Evolutionary conservation across 805 yeast species (phyloP).

Genomic region (Kazachstania africana): DNA sequence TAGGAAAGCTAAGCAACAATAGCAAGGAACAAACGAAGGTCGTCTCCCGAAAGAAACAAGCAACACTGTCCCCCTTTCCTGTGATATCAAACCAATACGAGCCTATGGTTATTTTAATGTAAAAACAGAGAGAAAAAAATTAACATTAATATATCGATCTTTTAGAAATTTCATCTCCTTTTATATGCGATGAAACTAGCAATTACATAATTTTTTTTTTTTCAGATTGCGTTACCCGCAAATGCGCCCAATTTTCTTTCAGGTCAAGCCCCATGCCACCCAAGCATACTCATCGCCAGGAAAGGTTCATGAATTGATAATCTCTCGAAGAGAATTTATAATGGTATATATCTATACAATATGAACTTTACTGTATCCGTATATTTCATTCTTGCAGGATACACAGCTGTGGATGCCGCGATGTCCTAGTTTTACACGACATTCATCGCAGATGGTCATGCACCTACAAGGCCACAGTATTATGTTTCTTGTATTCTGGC

Average conservation of each 20-base stretch:
- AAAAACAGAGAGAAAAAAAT: neutral
- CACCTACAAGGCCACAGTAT: constrained; percentile 92
- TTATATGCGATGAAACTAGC: neutral
- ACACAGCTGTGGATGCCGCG: constrained; percentile 72
- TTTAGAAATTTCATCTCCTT: neutral
- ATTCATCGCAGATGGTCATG: constrained; percentile 75
- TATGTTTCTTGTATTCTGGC: constrained; percentile 57
- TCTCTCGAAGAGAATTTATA: neutral
- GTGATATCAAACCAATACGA: constrained; percentile 14
- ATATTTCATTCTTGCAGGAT: constrained; percentile 68
- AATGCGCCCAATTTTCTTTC: too few species aligned
- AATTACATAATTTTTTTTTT: too few species aligned
- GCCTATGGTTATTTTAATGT: constrained; percentile 15
- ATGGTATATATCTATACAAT: constrained; percentile 9
- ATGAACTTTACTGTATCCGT: constrained; percentile 34
- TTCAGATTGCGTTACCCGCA: constrained; percentile 1
- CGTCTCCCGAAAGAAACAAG: constrained; percentile 8
- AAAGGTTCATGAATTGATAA: neutral
- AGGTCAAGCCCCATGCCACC: too few species aligned
- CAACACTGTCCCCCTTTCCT: constrained; percentile 17
- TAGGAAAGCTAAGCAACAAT: constrained; percentile 14
- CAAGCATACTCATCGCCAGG: neutral
- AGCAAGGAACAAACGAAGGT: neutral
- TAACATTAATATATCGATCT: neutral
- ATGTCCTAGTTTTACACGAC: constrained; percentile 61